Conservation (phyloP, 108 stramenopile species). For the Craspedostauros australis region DNA sequence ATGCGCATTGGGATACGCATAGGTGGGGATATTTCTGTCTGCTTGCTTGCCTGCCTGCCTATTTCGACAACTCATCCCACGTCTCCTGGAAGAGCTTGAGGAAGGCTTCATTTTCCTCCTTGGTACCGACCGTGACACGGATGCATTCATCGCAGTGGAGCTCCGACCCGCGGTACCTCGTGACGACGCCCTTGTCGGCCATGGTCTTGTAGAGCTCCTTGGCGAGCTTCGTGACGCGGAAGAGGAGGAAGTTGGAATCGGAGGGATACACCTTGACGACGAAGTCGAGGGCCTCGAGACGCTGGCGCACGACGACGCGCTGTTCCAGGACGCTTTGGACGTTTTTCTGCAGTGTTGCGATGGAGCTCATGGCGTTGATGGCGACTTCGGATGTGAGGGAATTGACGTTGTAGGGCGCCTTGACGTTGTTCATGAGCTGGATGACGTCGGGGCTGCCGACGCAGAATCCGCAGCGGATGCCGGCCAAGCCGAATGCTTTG, state of each 20-base stretch:
- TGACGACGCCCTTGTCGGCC: conserved; percentile 86
- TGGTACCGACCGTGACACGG: conserved; percentile 87
- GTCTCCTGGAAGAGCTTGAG: conserved; percentile 48
- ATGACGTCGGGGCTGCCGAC: conserved; percentile 83
- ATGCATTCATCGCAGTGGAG: conserved; percentile 91
- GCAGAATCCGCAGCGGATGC: conserved; percentile 92
- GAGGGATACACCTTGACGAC: conserved; percentile 72
- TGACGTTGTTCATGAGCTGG: conserved; percentile 94
- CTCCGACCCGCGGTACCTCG: conserved; percentile 89
- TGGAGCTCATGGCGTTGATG: conserved; percentile 60
- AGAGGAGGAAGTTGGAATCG: conserved; percentile 90
- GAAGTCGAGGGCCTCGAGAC: conserved; percentile 60
- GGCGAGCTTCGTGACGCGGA: conserved; percentile 69
- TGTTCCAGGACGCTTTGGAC: conserved; percentile 51
- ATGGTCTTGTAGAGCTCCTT: conserved; percentile 85
- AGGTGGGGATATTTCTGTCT: no score
- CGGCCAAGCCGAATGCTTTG: conserved; percentile 96
- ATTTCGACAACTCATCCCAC: conserved; percentile 15
- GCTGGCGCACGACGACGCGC: conserved; percentile 44
- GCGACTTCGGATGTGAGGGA: conserved; percentile 79
- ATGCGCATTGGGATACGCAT: no score
- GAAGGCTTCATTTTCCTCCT: conserved; percentile 80
- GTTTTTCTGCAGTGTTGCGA: conserved; percentile 49
- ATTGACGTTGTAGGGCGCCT: conserved; percentile 96
- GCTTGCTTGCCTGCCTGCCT: no score